Percentiles rank a stretch among this genome's conserved stretches.
These are phyloP conservation scores for Grosmannia huntii DNA, from an alignment of 2,329 filamentous ascomycete genomes.

Conservation along the genomic window DNA sequence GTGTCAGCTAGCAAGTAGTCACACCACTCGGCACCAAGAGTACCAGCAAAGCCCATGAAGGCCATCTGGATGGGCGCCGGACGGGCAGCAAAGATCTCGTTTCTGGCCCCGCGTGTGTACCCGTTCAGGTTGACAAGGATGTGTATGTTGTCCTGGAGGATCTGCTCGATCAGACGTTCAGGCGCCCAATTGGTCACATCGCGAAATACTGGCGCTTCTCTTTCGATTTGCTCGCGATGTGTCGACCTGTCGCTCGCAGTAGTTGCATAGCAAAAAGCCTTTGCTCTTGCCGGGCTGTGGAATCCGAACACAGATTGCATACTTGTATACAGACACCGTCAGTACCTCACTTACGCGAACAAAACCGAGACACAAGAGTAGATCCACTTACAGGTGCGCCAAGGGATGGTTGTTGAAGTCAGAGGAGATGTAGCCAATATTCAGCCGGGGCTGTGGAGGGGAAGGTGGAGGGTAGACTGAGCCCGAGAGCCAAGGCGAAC, in stretches of 20 bases:
- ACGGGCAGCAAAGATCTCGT: slow-evolving; percentile 91
- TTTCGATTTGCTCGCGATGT: slow-evolving; percentile 86
- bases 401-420: slow-evolving; percentile 98
- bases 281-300: slow-evolving; percentile 60
- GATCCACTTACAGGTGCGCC: slow-evolving; percentile 57
- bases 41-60: slow-evolving; percentile 98
- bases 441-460: slow-evolving; percentile 72
- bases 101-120: slow-evolving; percentile 91
- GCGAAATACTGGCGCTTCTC: slow-evolving; percentile 78
- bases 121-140: slow-evolving; percentile 97
- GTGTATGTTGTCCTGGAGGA: slow-evolving; percentile 78
- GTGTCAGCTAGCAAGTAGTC: slow-evolving; percentile 90
- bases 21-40: slow-evolving; percentile 93
- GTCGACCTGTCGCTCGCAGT: slow-evolving; percentile 80
- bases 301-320: slow-evolving; percentile 99
- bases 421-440: slow-evolving; percentile 90
- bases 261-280: slow-evolving; percentile 91
- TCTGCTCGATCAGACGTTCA: slow-evolving; percentile 74
- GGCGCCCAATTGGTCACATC: slow-evolving; percentile 81
- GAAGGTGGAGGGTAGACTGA: slow-evolving; percentile 75
- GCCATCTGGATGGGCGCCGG: slow-evolving; percentile 97
- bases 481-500: slow-evolving; percentile 71
- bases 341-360: background rate
- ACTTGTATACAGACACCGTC: slow-evolving; percentile 20
- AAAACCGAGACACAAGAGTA: background rate